Conservation (phyloP, 768 basidiomycete genomes). For the Leccinum boreale region DNA sequence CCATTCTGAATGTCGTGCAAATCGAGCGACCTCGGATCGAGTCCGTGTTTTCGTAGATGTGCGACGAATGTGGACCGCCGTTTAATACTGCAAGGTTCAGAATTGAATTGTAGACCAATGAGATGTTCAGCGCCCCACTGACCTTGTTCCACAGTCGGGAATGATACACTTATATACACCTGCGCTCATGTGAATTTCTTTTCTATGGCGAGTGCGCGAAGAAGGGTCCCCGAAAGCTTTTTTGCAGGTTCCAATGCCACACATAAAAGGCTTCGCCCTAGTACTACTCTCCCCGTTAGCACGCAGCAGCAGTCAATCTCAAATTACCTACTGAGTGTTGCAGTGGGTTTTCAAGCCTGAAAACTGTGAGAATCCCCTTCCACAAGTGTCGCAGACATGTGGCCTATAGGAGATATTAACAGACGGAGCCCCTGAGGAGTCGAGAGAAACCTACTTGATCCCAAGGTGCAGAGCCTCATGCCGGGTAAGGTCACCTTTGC, state of each 20-base stretch:
- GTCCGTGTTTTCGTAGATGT: slow-evolving; percentile 52
- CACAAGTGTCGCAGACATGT: slow-evolving; percentile 49
- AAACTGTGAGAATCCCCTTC: slow-evolving; percentile 54
- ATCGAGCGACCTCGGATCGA: slow-evolving; percentile 24
- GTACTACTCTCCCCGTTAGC: slow-evolving; percentile 38
- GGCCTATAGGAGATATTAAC: slow-evolving; percentile 37
- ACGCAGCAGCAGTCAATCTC: not conserved
- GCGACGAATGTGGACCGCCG: slow-evolving; percentile 54
- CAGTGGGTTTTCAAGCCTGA: slow-evolving; percentile 60
- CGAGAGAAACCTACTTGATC: slow-evolving; percentile 39
- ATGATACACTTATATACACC: slow-evolving; percentile 46
- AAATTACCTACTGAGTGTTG: slow-evolving; percentile 59
- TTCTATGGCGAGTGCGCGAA: slow-evolving; percentile 61
- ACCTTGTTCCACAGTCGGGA: slow-evolving; percentile 48
- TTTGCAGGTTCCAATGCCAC: slow-evolving; percentile 44
- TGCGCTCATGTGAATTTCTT: slow-evolving; percentile 49
- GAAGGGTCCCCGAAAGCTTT: slow-evolving; percentile 67
- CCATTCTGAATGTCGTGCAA: slow-evolving; percentile 20
- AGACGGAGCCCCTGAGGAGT: not conserved
- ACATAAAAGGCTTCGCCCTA: slow-evolving; percentile 48
- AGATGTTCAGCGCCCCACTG: slow-evolving; percentile 3
- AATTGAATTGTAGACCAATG: not conserved
- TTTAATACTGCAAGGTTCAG: slow-evolving; percentile 41
- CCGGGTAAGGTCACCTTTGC: slow-evolving; percentile 59
- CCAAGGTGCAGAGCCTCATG: slow-evolving; percentile 51